A percentile compares a stretch with the other conserved stretches of the same genome.
These are phyloP conservation scores for Gaertneriomyces semiglobifer DNA, from an alignment of 192 early-diverging fungal genomes.

Conservation along the genomic window DNA sequence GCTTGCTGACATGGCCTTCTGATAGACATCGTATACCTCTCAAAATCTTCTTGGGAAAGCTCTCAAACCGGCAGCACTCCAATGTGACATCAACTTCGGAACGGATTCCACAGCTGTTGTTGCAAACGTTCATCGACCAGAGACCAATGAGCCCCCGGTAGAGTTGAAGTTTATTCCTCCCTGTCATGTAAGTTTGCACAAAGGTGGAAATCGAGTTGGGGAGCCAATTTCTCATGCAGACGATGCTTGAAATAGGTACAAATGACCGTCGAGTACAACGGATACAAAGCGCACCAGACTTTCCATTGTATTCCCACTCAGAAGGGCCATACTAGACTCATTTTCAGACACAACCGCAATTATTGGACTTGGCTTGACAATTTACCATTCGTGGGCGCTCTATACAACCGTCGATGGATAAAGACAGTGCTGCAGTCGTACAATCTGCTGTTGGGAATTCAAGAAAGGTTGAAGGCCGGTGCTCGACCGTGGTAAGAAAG, in stretches of 20 bases:
- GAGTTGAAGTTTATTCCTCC: slow-evolving; percentile 28
- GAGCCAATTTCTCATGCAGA: background rate
- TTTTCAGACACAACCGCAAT: slow-evolving; percentile 27
- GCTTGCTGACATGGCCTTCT: no score
- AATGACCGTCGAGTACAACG: slow-evolving; percentile 12
- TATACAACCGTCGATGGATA: slow-evolving; percentile 23
- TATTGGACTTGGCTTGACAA: slow-evolving; percentile 27
- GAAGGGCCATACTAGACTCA: slow-evolving; percentile 18
- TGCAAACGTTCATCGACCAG: slow-evolving; percentile 16
- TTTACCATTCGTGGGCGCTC: slow-evolving; percentile 23
- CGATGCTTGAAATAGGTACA: slow-evolving; percentile 10
- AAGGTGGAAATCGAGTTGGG: background rate
- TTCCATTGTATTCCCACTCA: slow-evolving; percentile 26
- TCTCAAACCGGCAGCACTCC: slow-evolving; percentile 15
- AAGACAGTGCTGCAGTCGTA: slow-evolving; percentile 12
- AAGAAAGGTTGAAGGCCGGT: slow-evolving; percentile 19
- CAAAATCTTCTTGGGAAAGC: background rate
- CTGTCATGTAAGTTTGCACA: slow-evolving; percentile 21
- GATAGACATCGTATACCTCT: no score
- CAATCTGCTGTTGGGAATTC: slow-evolving; percentile 14
- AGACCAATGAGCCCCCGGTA: slow-evolving; percentile 8
- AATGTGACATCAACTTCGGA: slow-evolving; percentile 23
- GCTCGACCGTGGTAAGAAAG: slow-evolving; percentile 24
- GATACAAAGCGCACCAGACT: slow-evolving; percentile 24
- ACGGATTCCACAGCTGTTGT: slow-evolving; percentile 11